Base-by-base conservation (phyloP, 1,284 basidiomycete genomes). In the Cryptococcus floricola region DNA sequence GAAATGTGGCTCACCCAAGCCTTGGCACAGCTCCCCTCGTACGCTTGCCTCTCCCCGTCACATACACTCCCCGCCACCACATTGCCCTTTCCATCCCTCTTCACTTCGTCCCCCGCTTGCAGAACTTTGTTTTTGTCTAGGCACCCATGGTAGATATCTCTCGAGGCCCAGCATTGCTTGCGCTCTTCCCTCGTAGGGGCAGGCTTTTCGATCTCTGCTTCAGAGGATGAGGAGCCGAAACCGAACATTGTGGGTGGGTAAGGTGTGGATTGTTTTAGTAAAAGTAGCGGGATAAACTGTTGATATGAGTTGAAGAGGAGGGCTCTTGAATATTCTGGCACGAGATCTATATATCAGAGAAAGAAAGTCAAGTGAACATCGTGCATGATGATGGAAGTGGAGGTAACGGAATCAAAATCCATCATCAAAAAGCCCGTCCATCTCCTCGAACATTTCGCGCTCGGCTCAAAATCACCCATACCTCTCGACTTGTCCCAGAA, bases 101-200 rank as follows among this genome's bases (percentile, higher is more conserved):
- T 18, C 14, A 57, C 44, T 43, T 60, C 59, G 9, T 62, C 61
- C n/a, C 68, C 68, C 3, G 68, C 60, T n/a, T 68, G 63, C 6
- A 66, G 47, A n/a, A 77, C 65, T 25, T 53, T 58, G 56, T 73
- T 64, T 54, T 65, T 62, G 54, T 75, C 74, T 23, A 79, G 65
- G 61, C 78, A 79, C 18, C 60, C 67, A 54, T 78, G 79, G 62
- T 76, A 79, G 23, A 63, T 65, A 61, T 79, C 78, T 31, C 78
- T 70, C 4, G 67, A 58, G 5, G 56, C 53, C 79, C 78, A 79
- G 67, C 78, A 79, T 50, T 66, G 60, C 47, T 68, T 55, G 2
- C 78, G 68, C 56, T 76, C 70, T 57, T 73, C 70, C 34, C 78
- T 66, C 25, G 66, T 71, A 4, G 77, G 78, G 8, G 77, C 77